Base-by-base conservation (phyloP, 257 asterid species). In the Cinchona pubescens region DNA sequence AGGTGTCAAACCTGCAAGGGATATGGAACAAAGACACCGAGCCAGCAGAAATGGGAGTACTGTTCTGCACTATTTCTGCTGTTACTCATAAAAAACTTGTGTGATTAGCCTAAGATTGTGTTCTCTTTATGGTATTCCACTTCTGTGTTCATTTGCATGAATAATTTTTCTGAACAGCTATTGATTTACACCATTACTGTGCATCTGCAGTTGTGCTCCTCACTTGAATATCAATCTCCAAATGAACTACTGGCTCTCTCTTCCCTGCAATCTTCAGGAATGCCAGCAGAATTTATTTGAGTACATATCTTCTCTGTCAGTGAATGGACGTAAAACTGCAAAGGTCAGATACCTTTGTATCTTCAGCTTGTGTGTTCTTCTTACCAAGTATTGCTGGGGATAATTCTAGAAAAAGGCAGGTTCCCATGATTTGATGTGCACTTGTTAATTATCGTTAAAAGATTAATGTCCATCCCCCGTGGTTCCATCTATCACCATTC, bases 191-290 rank as follows among this genome's bases (percentile, higher is more conserved):
- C 32, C 29, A 13, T 73, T 64, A 34, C 76, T 34, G 48, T 69
- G 74, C 76, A 61, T 67, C 12, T 40, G 7, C 86, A 92, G 97
- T 79, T 86, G 90, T 78, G 90, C 94, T 82, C 93, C 90, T 66
- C 96, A 90, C 86, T 83, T 92, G 87, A 90, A 92, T 82, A 88
- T 92, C 86, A 92, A 90, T 82, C 96, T 90, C 48, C 94, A 92
- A 56, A 92, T 92, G 97, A 92, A 90, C 83, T 90, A 92, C 73
- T 92, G 95, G 97, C 94, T 87, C 76, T 83, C 95, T 35, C 94
- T 90, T 61, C 85, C 95, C 45, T 85, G 92, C 86, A 90, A 92
- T 75, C 94, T 92, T 67, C 72, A 80, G 35, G 95, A 88, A 81
- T 90, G 92, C 72, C 95, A 92, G 85, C 92, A 88, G 85, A 96